Conservation (phyloP, 345 rosid species). For the Moricandia moricandioides region DNA sequence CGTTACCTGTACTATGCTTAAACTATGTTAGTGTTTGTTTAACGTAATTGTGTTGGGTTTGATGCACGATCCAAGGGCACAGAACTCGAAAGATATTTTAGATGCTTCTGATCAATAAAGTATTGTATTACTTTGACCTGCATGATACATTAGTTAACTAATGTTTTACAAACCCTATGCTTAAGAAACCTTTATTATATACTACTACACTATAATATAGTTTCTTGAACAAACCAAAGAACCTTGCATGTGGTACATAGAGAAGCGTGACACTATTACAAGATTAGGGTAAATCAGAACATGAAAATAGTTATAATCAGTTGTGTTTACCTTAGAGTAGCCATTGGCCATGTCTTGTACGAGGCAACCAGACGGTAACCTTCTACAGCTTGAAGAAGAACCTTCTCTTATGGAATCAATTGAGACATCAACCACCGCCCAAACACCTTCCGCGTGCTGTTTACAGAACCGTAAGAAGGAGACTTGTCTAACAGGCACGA, state of each 20-base stretch:
- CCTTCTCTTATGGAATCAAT: slow-evolving; percentile 57
- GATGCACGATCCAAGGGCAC: slow-evolving; percentile 43
- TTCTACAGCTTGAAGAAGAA: slow-evolving; percentile 56
- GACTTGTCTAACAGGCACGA: slow-evolving; percentile 89
- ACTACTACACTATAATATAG: neutral
- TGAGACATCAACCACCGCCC: slow-evolving; percentile 73
- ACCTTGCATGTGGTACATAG: slow-evolving; percentile 6
- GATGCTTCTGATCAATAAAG: slow-evolving; percentile 52
- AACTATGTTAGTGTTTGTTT: neutral
- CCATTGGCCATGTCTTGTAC: slow-evolving; percentile 98
- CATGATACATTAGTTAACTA: neutral
- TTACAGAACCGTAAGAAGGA: slow-evolving; percentile 88
- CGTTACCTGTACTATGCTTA: slow-evolving; percentile 56
- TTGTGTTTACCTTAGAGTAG: slow-evolving; percentile 75
- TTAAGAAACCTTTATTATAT: neutral
- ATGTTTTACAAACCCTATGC: slow-evolving; percentile 24
- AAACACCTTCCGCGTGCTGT: slow-evolving; percentile 55
- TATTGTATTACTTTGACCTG: neutral
- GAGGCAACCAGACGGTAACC: slow-evolving; percentile 97
- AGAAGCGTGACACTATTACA: slow-evolving; percentile 7
- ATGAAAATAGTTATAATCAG: neutral
- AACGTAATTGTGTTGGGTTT: neutral
- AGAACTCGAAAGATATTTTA: slow-evolving; percentile 36
- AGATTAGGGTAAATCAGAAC: neutral
- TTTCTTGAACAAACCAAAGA: slow-evolving; percentile 1